Evolutionary conservation across 2,329 filamentous ascomycete species (phyloP).

Genomic region (Penicillium sp.): DNA sequence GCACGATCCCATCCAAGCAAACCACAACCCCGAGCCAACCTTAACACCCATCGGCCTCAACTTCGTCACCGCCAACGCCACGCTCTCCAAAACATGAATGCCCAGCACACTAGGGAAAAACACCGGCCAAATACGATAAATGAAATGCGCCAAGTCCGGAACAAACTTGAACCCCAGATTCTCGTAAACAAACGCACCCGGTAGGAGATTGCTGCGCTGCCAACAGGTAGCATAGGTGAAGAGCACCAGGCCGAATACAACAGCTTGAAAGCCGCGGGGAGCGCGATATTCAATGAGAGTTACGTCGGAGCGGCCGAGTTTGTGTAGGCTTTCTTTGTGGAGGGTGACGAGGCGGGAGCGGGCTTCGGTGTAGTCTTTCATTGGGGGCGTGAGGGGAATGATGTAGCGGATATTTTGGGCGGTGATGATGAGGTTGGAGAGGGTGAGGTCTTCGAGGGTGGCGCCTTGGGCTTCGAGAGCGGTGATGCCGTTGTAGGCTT

Average conservation of each 20-base stretch:
- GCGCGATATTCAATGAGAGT: conserved; percentile 57
- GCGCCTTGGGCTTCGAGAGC: conserved; percentile 60
- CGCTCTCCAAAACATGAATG: conserved; percentile 69
- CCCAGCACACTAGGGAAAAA: conserved; percentile 63
- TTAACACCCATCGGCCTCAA: conserved; percentile 58
- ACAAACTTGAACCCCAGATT: conserved; percentile 54
- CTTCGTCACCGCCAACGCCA: conserved; percentile 49
- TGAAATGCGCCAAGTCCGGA: conserved; percentile 62
- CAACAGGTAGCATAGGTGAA: conserved; percentile 59
- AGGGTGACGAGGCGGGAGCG: conserved; percentile 74
- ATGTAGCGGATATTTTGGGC: conserved; percentile 50
- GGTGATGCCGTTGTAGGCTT: conserved; percentile 67
- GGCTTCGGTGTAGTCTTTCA: conserved; percentile 69
- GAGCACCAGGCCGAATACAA: conserved; percentile 59
- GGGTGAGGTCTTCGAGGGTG: conserved; percentile 66
- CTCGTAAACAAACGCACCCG: conserved; percentile 56
- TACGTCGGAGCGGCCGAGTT: conserved; percentile 64
- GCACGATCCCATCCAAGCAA: conserved; percentile 56
- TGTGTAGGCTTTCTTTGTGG: conserved; percentile 62
- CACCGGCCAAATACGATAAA: conserved; percentile 61
- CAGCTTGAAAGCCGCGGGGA: conserved; percentile 55
- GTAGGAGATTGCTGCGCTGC: conserved; percentile 56
- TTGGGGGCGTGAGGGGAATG: conserved; percentile 70
- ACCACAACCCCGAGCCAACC: conserved; percentile 54
- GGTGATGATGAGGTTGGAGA: conserved; percentile 66